These are phyloP conservation scores for Ogataea hybrid DNA, from an alignment of 1,139 yeast genomes.

Conservation along the genomic window DNA sequence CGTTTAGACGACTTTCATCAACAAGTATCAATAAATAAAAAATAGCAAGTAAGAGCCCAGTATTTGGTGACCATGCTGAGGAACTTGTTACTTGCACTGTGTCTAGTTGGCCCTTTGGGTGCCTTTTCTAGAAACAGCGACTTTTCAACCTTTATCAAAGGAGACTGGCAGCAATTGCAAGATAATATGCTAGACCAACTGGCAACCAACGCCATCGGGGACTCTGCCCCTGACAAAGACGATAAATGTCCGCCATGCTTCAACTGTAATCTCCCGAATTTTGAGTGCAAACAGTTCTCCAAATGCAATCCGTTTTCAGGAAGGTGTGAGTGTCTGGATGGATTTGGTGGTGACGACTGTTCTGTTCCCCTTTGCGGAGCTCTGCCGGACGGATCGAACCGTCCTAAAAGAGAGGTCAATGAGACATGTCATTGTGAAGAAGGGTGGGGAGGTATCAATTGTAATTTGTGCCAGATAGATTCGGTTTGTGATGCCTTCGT, in stretches of 20 bases:
- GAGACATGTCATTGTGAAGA: slow-evolving; percentile 63
- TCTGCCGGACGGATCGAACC: slow-evolving; percentile 61
- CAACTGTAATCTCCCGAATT: slow-evolving; percentile 90
- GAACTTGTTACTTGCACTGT: neutral
- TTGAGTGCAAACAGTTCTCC: slow-evolving; percentile 87
- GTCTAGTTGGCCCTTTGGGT: neutral
- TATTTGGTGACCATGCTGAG: neutral
- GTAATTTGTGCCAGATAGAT: slow-evolving; percentile 77
- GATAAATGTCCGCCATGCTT: slow-evolving; percentile 81
- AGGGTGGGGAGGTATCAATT: slow-evolving; percentile 95
- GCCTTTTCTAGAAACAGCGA: neutral
- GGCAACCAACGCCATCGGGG: neutral
- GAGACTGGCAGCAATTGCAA: no score
- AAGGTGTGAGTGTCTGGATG: slow-evolving; percentile 86
- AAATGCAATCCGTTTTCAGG: slow-evolving; percentile 85
- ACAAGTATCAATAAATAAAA: no score
- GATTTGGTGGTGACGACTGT: slow-evolving; percentile 94
- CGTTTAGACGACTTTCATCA: no score
- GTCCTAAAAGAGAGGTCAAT: slow-evolving; percentile 56
- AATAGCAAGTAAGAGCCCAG: no score
- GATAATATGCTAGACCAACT: neutral
- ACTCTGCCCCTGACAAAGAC: neutral
- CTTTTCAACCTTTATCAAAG: no score
- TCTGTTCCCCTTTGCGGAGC: slow-evolving; percentile 88
- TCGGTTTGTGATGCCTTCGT: slow-evolving; percentile 78